Evolutionary conservation across 129 eudicot genomes (phyloP).

Genomic region (Flaveria bidentis): DNA sequence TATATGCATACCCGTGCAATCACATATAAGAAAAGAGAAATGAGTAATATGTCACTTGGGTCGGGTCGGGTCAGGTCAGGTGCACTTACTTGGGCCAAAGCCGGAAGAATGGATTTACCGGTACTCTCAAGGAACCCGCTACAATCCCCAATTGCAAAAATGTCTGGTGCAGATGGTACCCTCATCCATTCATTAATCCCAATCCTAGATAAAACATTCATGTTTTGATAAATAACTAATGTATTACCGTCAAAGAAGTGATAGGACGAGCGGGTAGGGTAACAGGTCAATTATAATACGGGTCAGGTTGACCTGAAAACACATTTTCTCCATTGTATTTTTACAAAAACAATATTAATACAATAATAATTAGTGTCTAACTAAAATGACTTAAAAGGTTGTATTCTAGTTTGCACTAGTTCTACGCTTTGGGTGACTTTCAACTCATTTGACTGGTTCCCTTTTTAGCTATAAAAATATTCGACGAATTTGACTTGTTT

Average conservation of each 20-base stretch:
- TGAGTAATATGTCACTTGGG: background rate
- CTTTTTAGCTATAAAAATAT: background rate
- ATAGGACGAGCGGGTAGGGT: background rate
- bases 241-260: background rate
- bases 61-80: background rate
- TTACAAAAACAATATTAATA: background rate
- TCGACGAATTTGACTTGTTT: background rate
- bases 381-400: background rate
- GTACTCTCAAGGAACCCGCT: constrained; percentile 90
- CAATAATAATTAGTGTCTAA: background rate
- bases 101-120: constrained; percentile 90
- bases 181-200: constrained; percentile 92
- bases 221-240: background rate
- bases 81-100: constrained; percentile 81
- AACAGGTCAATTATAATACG: background rate
- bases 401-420: background rate
- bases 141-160: constrained; percentile 88
- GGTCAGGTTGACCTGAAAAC: background rate
- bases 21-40: background rate
- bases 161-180: constrained; percentile 79
- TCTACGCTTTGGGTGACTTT: background rate
- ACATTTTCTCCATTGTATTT: background rate
- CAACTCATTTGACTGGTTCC: constrained; percentile 6
- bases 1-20: background rate
- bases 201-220: constrained; percentile 46